Percentiles rank a stretch among this genome's conserved stretches.
Evolutionary conservation across 257 asterid genomes (phyloP).

Genomic region (Solanum pinnatisectum): DNA sequence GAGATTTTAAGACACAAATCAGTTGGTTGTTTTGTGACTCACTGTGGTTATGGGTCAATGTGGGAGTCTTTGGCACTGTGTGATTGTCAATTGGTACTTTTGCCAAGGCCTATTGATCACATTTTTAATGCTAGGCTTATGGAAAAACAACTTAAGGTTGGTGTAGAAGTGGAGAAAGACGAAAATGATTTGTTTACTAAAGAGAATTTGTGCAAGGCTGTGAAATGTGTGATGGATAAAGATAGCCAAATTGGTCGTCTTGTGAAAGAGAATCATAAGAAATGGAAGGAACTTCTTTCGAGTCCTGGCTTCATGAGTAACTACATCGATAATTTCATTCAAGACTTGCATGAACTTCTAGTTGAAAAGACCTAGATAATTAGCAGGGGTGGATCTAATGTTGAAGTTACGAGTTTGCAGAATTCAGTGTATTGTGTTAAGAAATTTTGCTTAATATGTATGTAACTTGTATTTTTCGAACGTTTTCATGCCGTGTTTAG

Average conservation of each 20-base stretch:
- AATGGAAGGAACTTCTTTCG: slow-evolving; percentile 7
- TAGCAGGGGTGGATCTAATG: background rate
- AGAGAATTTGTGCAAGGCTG: slow-evolving; percentile 19
- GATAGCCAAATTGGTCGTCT: slow-evolving; percentile 11
- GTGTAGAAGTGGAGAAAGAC: background rate
- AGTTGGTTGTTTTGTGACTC: slow-evolving; percentile 7
- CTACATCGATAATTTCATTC: slow-evolving; percentile 20
- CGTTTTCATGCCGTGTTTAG: background rate
- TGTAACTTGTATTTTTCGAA: background rate
- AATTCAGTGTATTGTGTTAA: background rate
- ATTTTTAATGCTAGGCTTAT: slow-evolving; percentile 3
- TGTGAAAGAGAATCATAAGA: slow-evolving; percentile 19
- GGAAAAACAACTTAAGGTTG: slow-evolving; percentile 1
- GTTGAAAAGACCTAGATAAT: background rate
- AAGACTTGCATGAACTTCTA: background rate
- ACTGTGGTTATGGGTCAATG: slow-evolving; percentile 12
- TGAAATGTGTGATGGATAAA: slow-evolving; percentile 20
- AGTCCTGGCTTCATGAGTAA: slow-evolving; percentile 3
- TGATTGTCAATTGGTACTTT: slow-evolving; percentile 1
- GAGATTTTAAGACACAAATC: too few species aligned
- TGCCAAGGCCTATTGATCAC: slow-evolving; percentile 1
- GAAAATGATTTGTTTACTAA: slow-evolving; percentile 32
- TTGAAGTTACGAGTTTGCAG: background rate
- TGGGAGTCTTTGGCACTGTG: slow-evolving; percentile 8
- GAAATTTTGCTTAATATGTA: too few species aligned